phyloP scores from a whole-genome alignment of 441 rosid species.

The Cnidoscolus chayamansa region DNA sequence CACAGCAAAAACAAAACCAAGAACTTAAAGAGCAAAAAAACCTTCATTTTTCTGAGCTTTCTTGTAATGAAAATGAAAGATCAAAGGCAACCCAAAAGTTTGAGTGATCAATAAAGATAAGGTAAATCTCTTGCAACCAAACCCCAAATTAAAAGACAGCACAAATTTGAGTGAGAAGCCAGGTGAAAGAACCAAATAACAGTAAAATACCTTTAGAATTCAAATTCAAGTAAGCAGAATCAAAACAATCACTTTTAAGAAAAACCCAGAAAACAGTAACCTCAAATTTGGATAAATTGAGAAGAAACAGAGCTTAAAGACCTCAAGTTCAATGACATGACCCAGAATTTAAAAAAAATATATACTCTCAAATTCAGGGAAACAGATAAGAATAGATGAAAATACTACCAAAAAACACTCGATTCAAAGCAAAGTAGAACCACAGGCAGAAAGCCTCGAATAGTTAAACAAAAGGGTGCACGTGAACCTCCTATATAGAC shows the following conservation, averaged over 20 bases:
- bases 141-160: background rate
- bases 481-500: conserved; percentile 33
- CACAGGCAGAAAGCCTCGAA: conserved; percentile 12
- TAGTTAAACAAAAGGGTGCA: conserved; percentile 20
- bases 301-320: background rate
- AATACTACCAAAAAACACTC: conserved; percentile 9
- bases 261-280: conserved; percentile 19
- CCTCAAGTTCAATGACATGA: conserved; percentile 4
- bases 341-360: conserved; percentile 12
- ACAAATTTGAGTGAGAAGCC: background rate
- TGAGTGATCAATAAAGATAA: background rate
- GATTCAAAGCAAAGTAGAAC: conserved; percentile 20
- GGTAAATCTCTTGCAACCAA: background rate
- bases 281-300: conserved; percentile 1
- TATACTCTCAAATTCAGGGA: conserved; percentile 8
- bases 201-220: background rate
- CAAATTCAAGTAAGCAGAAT: conserved; percentile 10
- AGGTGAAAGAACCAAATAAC: background rate
- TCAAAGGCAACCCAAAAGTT: background rate
- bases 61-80: background rate
- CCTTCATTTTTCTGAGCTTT: conserved; percentile 31
- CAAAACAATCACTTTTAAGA: background rate
- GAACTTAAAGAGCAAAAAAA: conserved; percentile 21
- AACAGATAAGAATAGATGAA: conserved; percentile 12
- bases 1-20: conserved; percentile 29